Conservation (phyloP, 2,329 filamentous ascomycete species). For the Knoxdaviesia capensis region DNA sequence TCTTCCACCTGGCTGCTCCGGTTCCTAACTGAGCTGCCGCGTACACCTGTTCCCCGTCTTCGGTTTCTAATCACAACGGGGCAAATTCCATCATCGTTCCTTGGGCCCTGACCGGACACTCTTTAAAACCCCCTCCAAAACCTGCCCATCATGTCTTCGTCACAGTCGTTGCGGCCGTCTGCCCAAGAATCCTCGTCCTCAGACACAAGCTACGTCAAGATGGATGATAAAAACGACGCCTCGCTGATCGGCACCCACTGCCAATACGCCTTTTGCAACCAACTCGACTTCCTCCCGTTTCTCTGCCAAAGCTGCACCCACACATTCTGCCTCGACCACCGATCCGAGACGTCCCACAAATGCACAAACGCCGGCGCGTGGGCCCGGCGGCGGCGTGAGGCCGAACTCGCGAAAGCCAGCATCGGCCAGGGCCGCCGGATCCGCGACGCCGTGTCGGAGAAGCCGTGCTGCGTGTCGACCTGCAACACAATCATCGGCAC, state of each 20-base stretch:
- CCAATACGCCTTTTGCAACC: constrained; percentile 76
- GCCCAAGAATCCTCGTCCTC: constrained; percentile 16
- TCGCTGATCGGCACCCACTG: constrained; percentile 80
- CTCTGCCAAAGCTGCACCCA: constrained; percentile 71
- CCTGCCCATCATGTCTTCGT: not conserved
- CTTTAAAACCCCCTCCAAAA: constrained; percentile 4
- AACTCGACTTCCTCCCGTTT: constrained; percentile 92
- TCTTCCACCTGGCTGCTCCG: too few relatives aligned
- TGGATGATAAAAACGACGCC: constrained; percentile 54
- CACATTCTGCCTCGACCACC: constrained; percentile 87
- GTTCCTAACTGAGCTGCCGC: too few relatives aligned
- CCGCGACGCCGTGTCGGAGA: constrained; percentile 34
- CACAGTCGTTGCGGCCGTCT: constrained; percentile 1
- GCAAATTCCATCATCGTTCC: too few relatives aligned
- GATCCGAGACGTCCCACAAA: constrained; percentile 63
- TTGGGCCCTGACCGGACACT: too few relatives aligned
- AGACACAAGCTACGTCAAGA: constrained; percentile 44
- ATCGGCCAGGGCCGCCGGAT: constrained; percentile 33
- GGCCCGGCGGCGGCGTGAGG: constrained; percentile 34
- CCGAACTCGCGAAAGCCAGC: constrained; percentile 30
- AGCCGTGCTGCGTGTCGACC: constrained; percentile 42
- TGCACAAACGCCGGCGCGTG: constrained; percentile 40
- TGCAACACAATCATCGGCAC: constrained; percentile 59
- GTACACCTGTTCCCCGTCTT: too few relatives aligned
- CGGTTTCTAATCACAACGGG: too few relatives aligned